These are phyloP conservation scores for Penicillium sp. DNA, from an alignment of 2,329 filamentous ascomycete genomes.

Conservation along the genomic window DNA sequence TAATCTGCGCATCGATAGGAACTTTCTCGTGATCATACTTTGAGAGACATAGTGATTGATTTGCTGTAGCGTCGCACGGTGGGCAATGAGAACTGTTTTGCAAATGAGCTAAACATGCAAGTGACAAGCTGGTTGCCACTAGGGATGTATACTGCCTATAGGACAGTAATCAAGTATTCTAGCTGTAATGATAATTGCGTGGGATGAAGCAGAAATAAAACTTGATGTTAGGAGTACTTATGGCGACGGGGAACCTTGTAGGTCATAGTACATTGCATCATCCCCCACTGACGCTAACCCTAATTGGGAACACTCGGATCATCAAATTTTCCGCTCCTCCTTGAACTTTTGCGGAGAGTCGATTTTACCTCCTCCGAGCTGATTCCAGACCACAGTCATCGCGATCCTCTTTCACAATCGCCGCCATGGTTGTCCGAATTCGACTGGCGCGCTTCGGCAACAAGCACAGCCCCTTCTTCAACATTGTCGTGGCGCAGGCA, in stretches of 20 bases:
- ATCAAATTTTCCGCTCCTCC: conserved; percentile 26
- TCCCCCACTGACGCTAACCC: conserved; percentile 24
- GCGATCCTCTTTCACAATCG: conserved; percentile 8
- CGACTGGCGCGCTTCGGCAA: conserved; percentile 91
- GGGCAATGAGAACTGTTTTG: conserved; percentile 13
- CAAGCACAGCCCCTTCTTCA: conserved; percentile 88
- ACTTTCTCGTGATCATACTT: conserved; percentile 28
- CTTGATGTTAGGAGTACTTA: not conserved
- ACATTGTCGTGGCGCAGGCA: conserved; percentile 93
- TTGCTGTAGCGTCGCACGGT: conserved; percentile 26
- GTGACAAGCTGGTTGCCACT: not conserved
- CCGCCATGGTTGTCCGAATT: conserved; percentile 86
- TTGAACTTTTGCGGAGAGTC: conserved; percentile 33
- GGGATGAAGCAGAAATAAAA: not conserved
- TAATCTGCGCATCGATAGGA: not conserved
- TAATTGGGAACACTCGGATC: conserved; percentile 17
- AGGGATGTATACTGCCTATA: not conserved
- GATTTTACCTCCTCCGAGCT: conserved; percentile 5
- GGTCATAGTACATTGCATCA: conserved; percentile 24
- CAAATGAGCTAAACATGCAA: conserved; percentile 30
- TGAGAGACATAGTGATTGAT: conserved; percentile 43
- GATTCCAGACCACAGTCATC: not conserved
- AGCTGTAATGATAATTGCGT: not conserved
- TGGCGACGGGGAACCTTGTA: not conserved
- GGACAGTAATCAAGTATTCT: not conserved